Evolutionary conservation across 441 rosid genomes (phyloP).

Genomic region (Pelargonium fulgidum): DNA sequence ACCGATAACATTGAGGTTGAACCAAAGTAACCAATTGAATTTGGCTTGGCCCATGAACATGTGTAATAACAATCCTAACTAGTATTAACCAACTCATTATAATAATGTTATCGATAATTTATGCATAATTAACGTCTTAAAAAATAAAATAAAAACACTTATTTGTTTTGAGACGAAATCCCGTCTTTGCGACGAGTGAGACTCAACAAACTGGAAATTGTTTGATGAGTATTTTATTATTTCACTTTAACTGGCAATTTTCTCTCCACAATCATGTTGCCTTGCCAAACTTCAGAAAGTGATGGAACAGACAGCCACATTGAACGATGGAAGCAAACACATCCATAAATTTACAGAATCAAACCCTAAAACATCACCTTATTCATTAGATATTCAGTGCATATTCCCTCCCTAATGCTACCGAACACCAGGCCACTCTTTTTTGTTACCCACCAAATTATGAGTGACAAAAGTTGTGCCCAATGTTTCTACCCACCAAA

Average conservation of each 20-base stretch:
- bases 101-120: no score
- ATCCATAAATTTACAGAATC: background rate
- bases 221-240: background rate
- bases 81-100: no score
- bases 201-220: background rate
- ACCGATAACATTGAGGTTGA: no score
- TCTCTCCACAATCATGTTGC: conserved; percentile 20
- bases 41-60: no score
- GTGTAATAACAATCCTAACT: no score
- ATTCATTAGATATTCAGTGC: background rate
- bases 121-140: no score
- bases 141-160: no score
- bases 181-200: background rate
- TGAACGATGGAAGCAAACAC: background rate
- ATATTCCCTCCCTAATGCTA: no score
- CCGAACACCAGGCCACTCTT: background rate
- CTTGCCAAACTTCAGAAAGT: conserved; percentile 17
- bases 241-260: background rate
- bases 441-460: no score
- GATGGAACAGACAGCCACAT: background rate
- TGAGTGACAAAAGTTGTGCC: no score
- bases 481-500: background rate
- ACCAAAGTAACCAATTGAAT: no score
- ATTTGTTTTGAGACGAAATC: no score
- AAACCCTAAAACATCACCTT: background rate